Conservation (phyloP, 805 yeast species). For the Cyberlindnera nakhonratchasimensis region DNA sequence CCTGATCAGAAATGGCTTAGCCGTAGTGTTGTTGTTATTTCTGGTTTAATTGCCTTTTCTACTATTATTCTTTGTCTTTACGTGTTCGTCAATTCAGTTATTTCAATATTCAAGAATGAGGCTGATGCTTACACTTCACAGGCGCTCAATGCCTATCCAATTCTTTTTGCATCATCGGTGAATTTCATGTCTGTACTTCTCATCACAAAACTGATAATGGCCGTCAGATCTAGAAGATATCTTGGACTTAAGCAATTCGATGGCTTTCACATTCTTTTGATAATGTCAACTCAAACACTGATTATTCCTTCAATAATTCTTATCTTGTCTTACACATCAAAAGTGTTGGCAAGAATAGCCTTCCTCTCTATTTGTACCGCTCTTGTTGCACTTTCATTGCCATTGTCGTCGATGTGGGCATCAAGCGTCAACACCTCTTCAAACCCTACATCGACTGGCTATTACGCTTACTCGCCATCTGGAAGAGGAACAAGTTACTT, state of each 20-base stretch:
- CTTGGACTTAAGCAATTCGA: slow-evolving; percentile 83
- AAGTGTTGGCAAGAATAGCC: slow-evolving; percentile 34
- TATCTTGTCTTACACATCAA: slow-evolving; percentile 47
- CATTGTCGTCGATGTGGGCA: slow-evolving; percentile 89
- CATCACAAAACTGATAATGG: slow-evolving; percentile 59
- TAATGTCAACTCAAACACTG: slow-evolving; percentile 81
- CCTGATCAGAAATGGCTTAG: slow-evolving; percentile 45
- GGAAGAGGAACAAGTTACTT: slow-evolving; percentile 19
- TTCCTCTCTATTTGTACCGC: slow-evolving; percentile 53
- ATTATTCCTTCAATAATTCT: slow-evolving; percentile 71
- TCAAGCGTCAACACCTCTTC: slow-evolving; percentile 53
- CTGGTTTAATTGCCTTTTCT: slow-evolving; percentile 46
- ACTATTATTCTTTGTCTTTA: slow-evolving; percentile 59
- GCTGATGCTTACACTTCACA: slow-evolving; percentile 30
- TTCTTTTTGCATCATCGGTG: slow-evolving; percentile 68
- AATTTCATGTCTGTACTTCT: slow-evolving; percentile 59
- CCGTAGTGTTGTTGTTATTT: slow-evolving; percentile 33
- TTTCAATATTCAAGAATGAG: slow-evolving; percentile 30
- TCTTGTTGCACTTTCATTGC: slow-evolving; percentile 68
- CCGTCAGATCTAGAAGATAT: slow-evolving; percentile 67
- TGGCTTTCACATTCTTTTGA: slow-evolving; percentile 72
- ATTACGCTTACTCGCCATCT: slow-evolving; percentile 10
- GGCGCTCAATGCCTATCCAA: slow-evolving; percentile 50
- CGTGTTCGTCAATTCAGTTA: slow-evolving; percentile 44
- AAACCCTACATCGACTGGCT: slow-evolving; percentile 36